Percentiles rank a stretch among this genome's conserved stretches.
Evolutionary conservation across 2,329 filamentous ascomycete species (phyloP).

Genomic region (Exophiala xenobiotica): DNA sequence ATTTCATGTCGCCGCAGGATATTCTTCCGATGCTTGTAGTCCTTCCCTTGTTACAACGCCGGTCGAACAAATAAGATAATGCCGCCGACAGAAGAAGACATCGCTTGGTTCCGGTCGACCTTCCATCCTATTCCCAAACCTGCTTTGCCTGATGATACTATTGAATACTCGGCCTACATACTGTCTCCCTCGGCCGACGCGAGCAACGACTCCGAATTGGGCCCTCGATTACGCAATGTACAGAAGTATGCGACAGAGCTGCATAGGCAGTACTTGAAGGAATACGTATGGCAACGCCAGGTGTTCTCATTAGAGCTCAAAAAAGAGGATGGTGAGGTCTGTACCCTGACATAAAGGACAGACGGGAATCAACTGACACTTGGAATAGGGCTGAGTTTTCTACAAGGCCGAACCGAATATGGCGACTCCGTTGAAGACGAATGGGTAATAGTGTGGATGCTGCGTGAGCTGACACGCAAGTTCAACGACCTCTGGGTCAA

Average conservation of each 20-base stretch:
- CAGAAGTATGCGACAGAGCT: constrained; percentile 67
- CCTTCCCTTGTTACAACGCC: too few species aligned
- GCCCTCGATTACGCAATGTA: constrained; percentile 67
- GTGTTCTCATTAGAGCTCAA: constrained; percentile 66
- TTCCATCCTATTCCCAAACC: constrained; percentile 65
- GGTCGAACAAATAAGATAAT: constrained; percentile 31
- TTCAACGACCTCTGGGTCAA: constrained; percentile 77
- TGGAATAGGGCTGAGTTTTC: constrained; percentile 51
- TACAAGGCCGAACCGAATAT: constrained; percentile 79
- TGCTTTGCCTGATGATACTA: constrained; percentile 73
- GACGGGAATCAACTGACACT: constrained; percentile 27
- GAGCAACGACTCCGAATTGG: constrained; percentile 56
- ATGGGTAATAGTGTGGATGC: constrained; percentile 90
- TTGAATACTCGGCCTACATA: constrained; percentile 80
- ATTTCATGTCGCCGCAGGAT: too few species aligned
- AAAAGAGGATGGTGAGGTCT: constrained; percentile 58
- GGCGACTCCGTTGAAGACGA: constrained; percentile 96
- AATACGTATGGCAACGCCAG: constrained; percentile 95
- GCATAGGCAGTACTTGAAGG: constrained; percentile 65
- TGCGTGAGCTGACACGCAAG: constrained; percentile 74
- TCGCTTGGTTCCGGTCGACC: constrained; percentile 66
- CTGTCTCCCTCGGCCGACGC: constrained; percentile 59
- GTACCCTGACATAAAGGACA: constrained; percentile 15
- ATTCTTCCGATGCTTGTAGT: background rate
- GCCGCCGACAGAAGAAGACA: constrained; percentile 54